These are phyloP conservation scores for Plantago elongata DNA, from an alignment of 257 asterid species.

Conservation along the genomic window DNA sequence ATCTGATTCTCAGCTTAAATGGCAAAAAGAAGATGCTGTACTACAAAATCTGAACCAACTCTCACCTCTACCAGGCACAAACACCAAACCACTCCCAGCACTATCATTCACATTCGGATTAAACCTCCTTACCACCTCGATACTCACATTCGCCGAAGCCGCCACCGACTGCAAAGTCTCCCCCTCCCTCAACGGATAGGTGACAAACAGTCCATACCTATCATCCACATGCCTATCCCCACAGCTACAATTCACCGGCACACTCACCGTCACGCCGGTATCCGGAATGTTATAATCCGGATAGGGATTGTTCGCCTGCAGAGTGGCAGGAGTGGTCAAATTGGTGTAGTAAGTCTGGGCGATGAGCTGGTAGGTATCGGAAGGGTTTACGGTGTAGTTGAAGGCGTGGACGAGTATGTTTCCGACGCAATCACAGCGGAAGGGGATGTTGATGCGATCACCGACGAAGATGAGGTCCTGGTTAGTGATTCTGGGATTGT, in stretches of 20 bases:
- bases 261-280: constrained; percentile 38
- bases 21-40: too few relatives aligned
- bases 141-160: constrained; percentile 36
- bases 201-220: constrained; percentile 67
- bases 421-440: constrained; percentile 57
- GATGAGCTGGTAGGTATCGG: constrained; percentile 33
- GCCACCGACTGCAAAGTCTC: constrained; percentile 55
- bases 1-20: too few relatives aligned
- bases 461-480: constrained; percentile 41
- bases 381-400: constrained; percentile 25
- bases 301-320: constrained; percentile 40
- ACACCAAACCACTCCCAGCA: constrained; percentile 48
- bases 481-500: constrained; percentile 44
- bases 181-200: constrained; percentile 60
- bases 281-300: constrained; percentile 45
- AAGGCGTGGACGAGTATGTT: constrained; percentile 47
- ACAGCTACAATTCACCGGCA: constrained; percentile 78
- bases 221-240: constrained; percentile 46
- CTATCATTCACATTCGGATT: constrained; percentile 52
- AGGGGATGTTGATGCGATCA: constrained; percentile 51
- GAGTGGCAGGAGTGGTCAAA: constrained; percentile 37
- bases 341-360: constrained; percentile 45
- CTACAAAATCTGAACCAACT: neutral
- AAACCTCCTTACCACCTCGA: constrained; percentile 41
- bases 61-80: constrained; percentile 75